Base-by-base conservation (phyloP, 2,329 filamentous ascomycete genomes). In the Purpureocillium takamizusanense region DNA sequence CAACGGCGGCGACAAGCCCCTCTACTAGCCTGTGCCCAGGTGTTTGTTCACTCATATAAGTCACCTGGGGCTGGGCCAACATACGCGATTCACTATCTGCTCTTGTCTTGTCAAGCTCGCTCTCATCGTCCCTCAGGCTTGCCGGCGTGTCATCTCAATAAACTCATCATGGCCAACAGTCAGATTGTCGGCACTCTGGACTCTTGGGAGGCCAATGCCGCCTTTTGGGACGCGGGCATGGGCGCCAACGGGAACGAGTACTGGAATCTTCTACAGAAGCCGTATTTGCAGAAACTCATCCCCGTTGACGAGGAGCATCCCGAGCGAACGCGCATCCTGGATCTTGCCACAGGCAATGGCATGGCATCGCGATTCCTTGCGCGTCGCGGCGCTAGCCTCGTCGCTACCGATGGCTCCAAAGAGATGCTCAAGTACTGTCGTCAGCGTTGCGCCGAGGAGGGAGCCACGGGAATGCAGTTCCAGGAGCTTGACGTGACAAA, bases 341-440 rank as follows among this genome's bases (percentile, higher is more conserved):
- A 72, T 39, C 53, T 73, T n/a, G 65, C 67, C 4, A 69, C 66
- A 0, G 68, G 69, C 30, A 72, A 70, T 41, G 69, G 69, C 17
- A 58, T 72, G 18, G 61, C 63, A 14, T 65, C 68, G 13, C 61
- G 67, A 16, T 65, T 62, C 57, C 54, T 74, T 13, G 60, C 58
- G 1, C 47, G 47, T 9, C 42, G 54, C 16, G 61, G 59, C 9
- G 57, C 57, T 0, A 40, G 44, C 2, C 63, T 72, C 11, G 44
- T 64, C 4, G 69, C 65, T 2, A 66, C 69, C 2, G 69, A 72
- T 41, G 68, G 61, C 30, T 62, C 60, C 28, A 35, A 45, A 15
- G 49, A 46, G 8, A 70, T 72, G 67, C 38, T 70, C 3, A 45
- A 58, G 7, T 43, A 54, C 14, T 66, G 66, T 2, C 48, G 25